Evolutionary conservation across 305 asterid species (phyloP), one percentile per base, ranked within the genome.

Genomic region (Plantago coronopus): DNA sequence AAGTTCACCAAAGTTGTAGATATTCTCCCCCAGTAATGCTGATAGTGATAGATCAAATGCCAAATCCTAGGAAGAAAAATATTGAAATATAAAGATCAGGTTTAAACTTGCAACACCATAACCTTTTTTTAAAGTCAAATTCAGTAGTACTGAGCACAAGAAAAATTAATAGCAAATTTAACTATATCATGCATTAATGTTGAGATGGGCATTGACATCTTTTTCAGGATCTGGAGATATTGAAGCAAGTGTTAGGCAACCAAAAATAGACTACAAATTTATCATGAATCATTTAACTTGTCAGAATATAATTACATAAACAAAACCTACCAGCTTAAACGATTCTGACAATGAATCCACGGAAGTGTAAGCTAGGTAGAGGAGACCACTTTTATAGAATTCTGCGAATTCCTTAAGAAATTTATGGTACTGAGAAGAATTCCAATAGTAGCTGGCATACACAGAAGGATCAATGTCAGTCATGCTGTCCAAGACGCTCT

Each of bases 391-490:
- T 76, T 86, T 83, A 76, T 93, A 93, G 69, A 87, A 89, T 66
- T 89, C 97, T 0, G 97, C 95, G 72, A 93, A 93, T 69, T 93
- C 97, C 68, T 89, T 95, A 17, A 72, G 78, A 51, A 80, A 66
- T 73, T 93, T 93, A 61, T 87, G 83, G 63, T 81, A 85, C 73
- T 93, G 96, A 17, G 99, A 89, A 62, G 97, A 81, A 64, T 83
- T 83, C 99, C 99, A 93, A 67, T 87, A 93, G 69, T 74, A 87
- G 77, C 82, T 84, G 61, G 99, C 95, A 76, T 87, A 85, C 47
- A 89, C 99, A 44, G 97, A 80, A 21, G 99, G 99, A 78, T 89
- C 99, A 61, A 93, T 87, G 74, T 89, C 99, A 18, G 99, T 93
- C 96, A 93, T 86, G 78, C 94, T 89, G 75, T 93, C 95, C 54